Conservation (phyloP, 441 rosid species). For the Oxalis stricta region DNA sequence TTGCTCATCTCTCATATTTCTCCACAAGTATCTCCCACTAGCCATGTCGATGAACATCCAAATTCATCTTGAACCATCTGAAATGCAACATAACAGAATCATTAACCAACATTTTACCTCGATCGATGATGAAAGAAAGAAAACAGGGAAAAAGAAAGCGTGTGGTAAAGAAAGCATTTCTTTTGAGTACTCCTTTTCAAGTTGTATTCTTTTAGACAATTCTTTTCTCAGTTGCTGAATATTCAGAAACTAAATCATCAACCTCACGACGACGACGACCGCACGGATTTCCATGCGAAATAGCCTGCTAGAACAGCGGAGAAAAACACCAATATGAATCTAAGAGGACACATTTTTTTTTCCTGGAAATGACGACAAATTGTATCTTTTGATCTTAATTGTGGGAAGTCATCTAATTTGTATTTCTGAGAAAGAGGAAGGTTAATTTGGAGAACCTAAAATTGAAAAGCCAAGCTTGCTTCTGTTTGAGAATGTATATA, state of each 20-base stretch:
- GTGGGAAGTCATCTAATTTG: too few species aligned
- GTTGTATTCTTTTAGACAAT: slow-evolving; percentile 31
- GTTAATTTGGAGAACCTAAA: too few species aligned
- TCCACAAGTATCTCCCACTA: slow-evolving; percentile 84
- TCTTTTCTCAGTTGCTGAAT: slow-evolving; percentile 20
- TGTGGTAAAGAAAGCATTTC: background rate
- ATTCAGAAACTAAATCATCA: slow-evolving; percentile 15
- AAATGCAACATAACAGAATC: slow-evolving; percentile 5
- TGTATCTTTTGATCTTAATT: too few species aligned
- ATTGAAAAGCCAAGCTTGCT: too few species aligned
- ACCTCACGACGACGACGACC: slow-evolving; percentile 46
- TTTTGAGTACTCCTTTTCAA: slow-evolving; percentile 35
- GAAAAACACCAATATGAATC: slow-evolving; percentile 74
- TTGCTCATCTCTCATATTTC: slow-evolving; percentile 60
- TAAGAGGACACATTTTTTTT: slow-evolving; percentile 59
- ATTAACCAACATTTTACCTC: background rate
- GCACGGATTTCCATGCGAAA: slow-evolving; percentile 62
- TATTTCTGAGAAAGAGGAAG: too few species aligned
- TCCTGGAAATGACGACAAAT: too few species aligned
- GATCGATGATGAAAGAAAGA: background rate
- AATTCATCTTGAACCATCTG: slow-evolving; percentile 71
- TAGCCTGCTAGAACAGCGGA: slow-evolving; percentile 74
- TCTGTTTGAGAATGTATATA: too few species aligned
- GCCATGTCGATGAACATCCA: slow-evolving; percentile 98
- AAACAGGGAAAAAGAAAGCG: background rate